Conservation (phyloP, 2,329 filamentous ascomycete species). For the Coniochaeta sp. region DNA sequence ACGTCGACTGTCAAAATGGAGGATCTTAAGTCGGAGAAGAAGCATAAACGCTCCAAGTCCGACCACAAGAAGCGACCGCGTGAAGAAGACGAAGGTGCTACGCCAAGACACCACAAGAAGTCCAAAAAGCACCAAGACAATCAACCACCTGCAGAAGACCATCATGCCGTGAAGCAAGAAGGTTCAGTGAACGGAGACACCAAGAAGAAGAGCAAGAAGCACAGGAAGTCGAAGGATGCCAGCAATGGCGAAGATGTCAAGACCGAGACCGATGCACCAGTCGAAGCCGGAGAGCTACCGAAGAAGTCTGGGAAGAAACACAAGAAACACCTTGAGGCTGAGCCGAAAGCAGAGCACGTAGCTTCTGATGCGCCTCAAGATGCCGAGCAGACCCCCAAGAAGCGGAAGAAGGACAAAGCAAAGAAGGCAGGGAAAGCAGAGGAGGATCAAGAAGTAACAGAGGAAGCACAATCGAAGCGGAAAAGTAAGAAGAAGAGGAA, state of each 20-base stretch:
- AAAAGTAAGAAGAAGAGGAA: constrained; percentile 15
- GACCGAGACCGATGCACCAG: not conserved
- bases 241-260: not conserved
- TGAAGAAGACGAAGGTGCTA: constrained; percentile 4
- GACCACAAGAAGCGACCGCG: constrained; percentile 6
- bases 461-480: constrained; percentile 8
- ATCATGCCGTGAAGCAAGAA: not conserved
- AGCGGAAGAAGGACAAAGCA: constrained; percentile 21
- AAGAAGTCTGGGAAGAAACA: constrained; percentile 27
- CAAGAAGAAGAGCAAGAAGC: constrained; percentile 19
- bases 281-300: not conserved
- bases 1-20: not conserved
- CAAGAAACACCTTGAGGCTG: constrained; percentile 5
- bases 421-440: constrained; percentile 18
- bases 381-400: constrained; percentile 31
- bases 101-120: constrained; percentile 3
- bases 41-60: constrained; percentile 19
- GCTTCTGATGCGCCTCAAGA: constrained; percentile 10
- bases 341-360: not conserved
- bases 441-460: not conserved
- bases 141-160: not conserved
- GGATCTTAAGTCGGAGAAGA: constrained; percentile 26
- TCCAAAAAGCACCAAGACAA: constrained; percentile 2
- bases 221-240: constrained; percentile 13
- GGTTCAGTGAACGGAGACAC: not conserved